phyloP scores from a whole-genome alignment of 148 eudicot genomes.

The Camellia lanceoleosa region DNA sequence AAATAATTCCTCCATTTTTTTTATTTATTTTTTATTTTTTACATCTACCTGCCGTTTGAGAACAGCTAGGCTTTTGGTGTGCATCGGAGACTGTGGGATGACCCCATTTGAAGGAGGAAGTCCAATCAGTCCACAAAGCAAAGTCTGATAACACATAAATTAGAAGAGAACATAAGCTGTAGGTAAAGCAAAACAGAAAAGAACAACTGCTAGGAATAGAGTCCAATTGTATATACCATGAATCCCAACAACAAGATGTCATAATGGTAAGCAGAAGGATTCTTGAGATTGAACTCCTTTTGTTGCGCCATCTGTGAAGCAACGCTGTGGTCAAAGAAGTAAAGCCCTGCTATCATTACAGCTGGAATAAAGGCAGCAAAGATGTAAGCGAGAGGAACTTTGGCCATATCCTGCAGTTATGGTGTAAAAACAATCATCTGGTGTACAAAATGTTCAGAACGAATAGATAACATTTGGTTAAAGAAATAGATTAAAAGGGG shows the following conservation, averaged over 20 bases:
- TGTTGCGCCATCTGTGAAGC: slow-evolving; percentile 89
- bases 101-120: slow-evolving; percentile 88
- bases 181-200: not conserved
- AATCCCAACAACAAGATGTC: slow-evolving; percentile 78
- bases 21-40: not conserved
- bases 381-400: slow-evolving; percentile 56
- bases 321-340: slow-evolving; percentile 87
- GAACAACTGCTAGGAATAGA: not conserved
- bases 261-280: slow-evolving; percentile 74
- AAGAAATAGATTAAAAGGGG: no score
- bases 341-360: slow-evolving; percentile 74
- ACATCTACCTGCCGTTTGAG: slow-evolving; percentile 60
- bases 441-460: not conserved
- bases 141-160: slow-evolving; percentile 41
- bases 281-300: slow-evolving; percentile 77
- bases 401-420: slow-evolving; percentile 58
- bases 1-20: not conserved
- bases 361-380: slow-evolving; percentile 73
- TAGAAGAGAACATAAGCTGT: not conserved
- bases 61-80: slow-evolving; percentile 79
- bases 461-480: not conserved
- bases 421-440: not conserved
- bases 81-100: slow-evolving; percentile 95
- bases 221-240: slow-evolving; percentile 37
- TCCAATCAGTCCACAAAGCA: slow-evolving; percentile 84